Evolutionary conservation across 352 stramenopile species (phyloP).

Genomic region (Phytophthora colocasiae): DNA sequence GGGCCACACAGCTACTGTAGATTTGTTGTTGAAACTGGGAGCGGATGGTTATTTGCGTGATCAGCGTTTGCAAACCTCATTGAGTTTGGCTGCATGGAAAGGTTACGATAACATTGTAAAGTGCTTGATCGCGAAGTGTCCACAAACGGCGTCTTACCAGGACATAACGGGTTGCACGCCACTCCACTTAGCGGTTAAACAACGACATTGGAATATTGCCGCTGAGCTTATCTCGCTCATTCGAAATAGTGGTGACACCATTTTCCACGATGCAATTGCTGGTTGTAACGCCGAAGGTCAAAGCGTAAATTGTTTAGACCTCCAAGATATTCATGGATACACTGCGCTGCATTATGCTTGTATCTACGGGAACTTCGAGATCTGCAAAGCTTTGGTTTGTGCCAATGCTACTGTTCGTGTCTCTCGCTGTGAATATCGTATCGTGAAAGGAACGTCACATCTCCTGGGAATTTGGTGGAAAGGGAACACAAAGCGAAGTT

Average conservation of each 20-base stretch:
- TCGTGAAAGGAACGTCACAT: conserved; percentile 22
- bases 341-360: conserved; percentile 68
- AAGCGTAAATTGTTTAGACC: conserved; percentile 29
- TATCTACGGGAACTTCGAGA: conserved; percentile 34
- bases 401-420: conserved; percentile 37
- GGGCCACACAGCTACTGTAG: conserved; percentile 61
- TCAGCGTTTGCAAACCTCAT: conserved; percentile 47
- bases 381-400: conserved; percentile 44
- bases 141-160: conserved; percentile 39
- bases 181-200: conserved; percentile 57
- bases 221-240: conserved; percentile 41
- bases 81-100: conserved; percentile 59
- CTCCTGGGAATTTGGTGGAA: conserved; percentile 51
- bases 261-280: conserved; percentile 6
- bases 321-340: conserved; percentile 61
- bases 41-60: conserved; percentile 61
- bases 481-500: conserved; percentile 10
- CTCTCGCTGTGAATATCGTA: conserved; percentile 36
- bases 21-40: conserved; percentile 66
- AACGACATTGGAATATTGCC: conserved; percentile 42
- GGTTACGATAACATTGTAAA: conserved; percentile 58
- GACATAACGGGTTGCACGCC: conserved; percentile 53
- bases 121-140: conserved; percentile 55
- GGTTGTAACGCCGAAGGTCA: not conserved
- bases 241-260: conserved; percentile 5